Evolutionary conservation across 2,329 filamentous ascomycete species (phyloP), one percentile per base, ranked within the genome.

Genomic region (Trichoderma sp.): DNA sequence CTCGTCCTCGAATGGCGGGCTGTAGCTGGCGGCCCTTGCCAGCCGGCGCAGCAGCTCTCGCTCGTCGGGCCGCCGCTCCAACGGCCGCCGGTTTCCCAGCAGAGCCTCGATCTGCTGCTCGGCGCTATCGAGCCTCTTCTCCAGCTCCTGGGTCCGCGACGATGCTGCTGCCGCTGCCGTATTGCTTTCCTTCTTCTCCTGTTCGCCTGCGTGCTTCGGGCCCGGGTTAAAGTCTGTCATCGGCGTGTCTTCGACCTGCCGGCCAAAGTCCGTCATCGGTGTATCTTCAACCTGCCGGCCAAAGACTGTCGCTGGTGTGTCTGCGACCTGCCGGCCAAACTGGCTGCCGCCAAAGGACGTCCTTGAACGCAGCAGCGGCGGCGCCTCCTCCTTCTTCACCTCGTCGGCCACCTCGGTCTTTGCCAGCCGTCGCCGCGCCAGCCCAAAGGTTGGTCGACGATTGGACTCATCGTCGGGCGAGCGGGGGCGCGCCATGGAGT

Each of bases 11-110:
- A 64, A 56, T 30, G 76, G 72, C 24, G 81, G 81, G 65, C 80
- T 84, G 64, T 75, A 76, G 70, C 79, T 83, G 39, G 80, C 74
- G 52, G 78, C 82, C 57, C 80, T 78, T 24, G 82, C 80, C 68
- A 86, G 74, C 60, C 78, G 78, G 66, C 80, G 80, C 57, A 85
- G 73, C 51, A 85, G 65, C 47, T 85, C 83, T 45, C 78, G 67
- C 45, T 85, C 83, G 65, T 83, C 80, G 24, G 75, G 76, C 30
- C 72, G 68, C n/a, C 43, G 43, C 17, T 56, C 51, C 7, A 47
- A 43, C 7, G 50, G 24, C 14, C 43, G 54, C 10, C 44, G 51
- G 30, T 45, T 43, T 21, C 26, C 21, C 51, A 24, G 15, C 51
- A 24, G 15, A 21, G 24, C 45, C 26, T 51, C 44, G 9, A 10